These are phyloP conservation scores for Populus tomentosa DNA, from an alignment of 441 rosid species.

Conservation along the genomic window DNA sequence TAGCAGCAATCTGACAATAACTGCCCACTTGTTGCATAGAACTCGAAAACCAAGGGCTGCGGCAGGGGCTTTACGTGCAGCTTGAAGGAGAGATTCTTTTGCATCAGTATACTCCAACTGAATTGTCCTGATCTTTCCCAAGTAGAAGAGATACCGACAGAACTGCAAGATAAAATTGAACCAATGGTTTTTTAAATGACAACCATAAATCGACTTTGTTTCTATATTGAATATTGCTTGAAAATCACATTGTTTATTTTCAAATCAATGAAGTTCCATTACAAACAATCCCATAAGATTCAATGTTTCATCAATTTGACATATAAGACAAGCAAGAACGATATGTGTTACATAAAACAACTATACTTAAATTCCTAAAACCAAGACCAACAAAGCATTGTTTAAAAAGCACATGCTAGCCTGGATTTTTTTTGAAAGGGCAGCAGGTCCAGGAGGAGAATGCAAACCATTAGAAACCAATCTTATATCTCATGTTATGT, in stretches of 20 bases:
- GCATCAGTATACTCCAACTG: conserved; percentile 82
- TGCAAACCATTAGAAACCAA: not conserved
- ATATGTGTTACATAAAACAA: too few species aligned
- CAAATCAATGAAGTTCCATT: not conserved
- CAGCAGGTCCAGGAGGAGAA: not conserved
- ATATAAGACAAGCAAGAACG: not conserved
- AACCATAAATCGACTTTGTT: not conserved
- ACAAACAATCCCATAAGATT: not conserved
- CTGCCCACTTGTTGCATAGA: conserved; percentile 76
- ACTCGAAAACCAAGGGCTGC: conserved; percentile 72
- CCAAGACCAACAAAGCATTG: not conserved
- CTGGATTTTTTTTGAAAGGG: not conserved
- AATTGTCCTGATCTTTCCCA: conserved; percentile 73
- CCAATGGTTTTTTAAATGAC: not conserved
- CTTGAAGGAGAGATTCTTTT: conserved; percentile 72
- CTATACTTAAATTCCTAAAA: too few species aligned
- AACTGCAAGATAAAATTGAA: conserved; percentile 39
- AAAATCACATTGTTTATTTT: not conserved
- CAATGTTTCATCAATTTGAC: not conserved
- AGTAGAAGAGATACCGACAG: conserved; percentile 69
- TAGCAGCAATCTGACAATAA: conserved; percentile 58
- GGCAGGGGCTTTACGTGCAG: conserved; percentile 68
- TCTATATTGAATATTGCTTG: not conserved
- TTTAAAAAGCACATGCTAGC: not conserved
- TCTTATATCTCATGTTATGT: not conserved